Conservation (phyloP, 2,329 filamentous ascomycete genomes). For the Alternaria sp. region DNA sequence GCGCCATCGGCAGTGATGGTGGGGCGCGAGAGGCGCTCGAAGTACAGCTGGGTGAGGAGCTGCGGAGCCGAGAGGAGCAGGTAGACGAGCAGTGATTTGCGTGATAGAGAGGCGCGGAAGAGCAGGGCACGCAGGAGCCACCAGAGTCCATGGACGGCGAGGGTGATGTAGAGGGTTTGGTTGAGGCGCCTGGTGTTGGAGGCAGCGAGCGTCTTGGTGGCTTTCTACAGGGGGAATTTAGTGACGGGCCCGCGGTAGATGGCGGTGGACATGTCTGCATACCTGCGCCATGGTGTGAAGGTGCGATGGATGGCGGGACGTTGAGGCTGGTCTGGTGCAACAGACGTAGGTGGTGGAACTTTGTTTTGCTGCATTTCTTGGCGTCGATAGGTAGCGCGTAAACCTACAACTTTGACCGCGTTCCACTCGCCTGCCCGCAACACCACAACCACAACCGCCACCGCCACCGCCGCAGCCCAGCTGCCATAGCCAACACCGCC, state of each 20-base stretch:
- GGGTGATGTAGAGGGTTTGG: slow-evolving; percentile 80
- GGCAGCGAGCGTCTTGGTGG: slow-evolving; percentile 71
- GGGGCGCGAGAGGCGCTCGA: slow-evolving; percentile 85
- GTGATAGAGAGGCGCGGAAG: slow-evolving; percentile 67
- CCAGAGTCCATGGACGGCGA: slow-evolving; percentile 76
- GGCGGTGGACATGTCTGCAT: neutral
- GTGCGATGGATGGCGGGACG: neutral
- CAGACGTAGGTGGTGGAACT: slow-evolving; percentile 5
- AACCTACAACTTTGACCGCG: slow-evolving; percentile 20
- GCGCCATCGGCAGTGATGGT: slow-evolving; percentile 67
- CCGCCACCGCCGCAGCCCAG: slow-evolving; percentile 10
- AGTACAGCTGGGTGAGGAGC: slow-evolving; percentile 80
- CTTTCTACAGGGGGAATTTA: slow-evolving; percentile 56
- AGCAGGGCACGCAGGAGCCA: slow-evolving; percentile 72
- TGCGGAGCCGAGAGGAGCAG: slow-evolving; percentile 75
- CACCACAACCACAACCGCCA: slow-evolving; percentile 4
- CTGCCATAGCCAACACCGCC: slow-evolving; percentile 2
- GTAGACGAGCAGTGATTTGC: slow-evolving; percentile 68
- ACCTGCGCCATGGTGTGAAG: slow-evolving; percentile 19
- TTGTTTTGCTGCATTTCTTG: slow-evolving; percentile 10
- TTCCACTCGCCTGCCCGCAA: slow-evolving; percentile 16
- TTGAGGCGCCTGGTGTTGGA: slow-evolving; percentile 80
- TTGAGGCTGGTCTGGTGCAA: neutral
- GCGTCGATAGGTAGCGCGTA: slow-evolving; percentile 5
- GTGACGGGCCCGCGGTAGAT: slow-evolving; percentile 19